phyloP scores from a whole-genome alignment of 352 stramenopile species.

The Aphanomyces astaci region DNA sequence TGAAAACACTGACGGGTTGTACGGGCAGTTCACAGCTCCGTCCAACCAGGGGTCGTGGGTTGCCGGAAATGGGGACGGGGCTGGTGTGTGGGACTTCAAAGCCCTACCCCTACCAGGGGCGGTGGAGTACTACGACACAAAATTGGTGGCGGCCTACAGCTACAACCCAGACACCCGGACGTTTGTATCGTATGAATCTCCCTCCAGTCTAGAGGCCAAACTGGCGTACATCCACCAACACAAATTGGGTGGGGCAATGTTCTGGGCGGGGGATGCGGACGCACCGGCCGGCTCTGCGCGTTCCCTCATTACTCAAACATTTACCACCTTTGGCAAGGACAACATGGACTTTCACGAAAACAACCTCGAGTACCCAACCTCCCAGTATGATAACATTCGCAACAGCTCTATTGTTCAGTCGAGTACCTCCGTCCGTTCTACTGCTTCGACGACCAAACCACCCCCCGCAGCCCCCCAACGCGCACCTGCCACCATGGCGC shows the following conservation, averaged over 20 bases:
- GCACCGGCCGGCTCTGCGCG: neutral
- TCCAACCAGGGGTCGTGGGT: neutral
- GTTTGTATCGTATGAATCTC: conserved; percentile 13
- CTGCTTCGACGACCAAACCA: neutral
- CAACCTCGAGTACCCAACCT: conserved; percentile 12
- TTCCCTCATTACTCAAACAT: conserved; percentile 13
- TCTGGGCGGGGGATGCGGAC: conserved; percentile 10
- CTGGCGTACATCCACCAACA: conserved; percentile 14
- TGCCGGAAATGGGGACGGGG: neutral
- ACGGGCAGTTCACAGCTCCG: conserved; percentile 1
- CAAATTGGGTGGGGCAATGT: conserved; percentile 8
- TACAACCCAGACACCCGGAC: neutral
- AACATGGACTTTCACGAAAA: conserved; percentile 12
- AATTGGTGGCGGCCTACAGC: conserved; percentile 11
- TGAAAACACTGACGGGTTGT: neutral
- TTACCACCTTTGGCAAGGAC: conserved; percentile 12
- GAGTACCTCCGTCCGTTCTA: neutral
- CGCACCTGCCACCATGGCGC: no score
- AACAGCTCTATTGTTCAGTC: neutral
- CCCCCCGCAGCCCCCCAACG: neutral
- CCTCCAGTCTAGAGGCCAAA: neutral
- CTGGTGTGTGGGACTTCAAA: conserved; percentile 10
- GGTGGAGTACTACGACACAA: conserved; percentile 1
- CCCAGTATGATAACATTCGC: conserved; percentile 13
- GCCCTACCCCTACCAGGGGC: neutral